Percentiles rank a stretch among this genome's conserved stretches.
Evolutionary conservation across 805 yeast genomes (phyloP).

Genomic region (Hanseniaspora osmophila): DNA sequence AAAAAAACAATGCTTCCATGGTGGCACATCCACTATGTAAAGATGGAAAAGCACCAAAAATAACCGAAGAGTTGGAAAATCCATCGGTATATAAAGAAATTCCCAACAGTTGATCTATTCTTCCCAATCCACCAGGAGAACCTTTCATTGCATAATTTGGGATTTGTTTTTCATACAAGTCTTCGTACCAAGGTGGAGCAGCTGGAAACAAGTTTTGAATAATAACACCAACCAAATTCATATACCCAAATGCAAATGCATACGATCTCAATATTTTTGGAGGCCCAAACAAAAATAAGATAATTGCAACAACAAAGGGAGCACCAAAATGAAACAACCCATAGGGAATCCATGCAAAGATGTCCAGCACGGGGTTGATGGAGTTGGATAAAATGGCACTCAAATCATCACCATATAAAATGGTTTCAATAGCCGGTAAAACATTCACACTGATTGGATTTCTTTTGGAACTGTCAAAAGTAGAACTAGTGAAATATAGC

Average conservation of each 20-base stretch:
- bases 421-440: constrained; percentile 83
- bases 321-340: constrained; percentile 83
- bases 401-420: constrained; percentile 80
- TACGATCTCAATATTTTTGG: constrained; percentile 73
- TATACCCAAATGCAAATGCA: constrained; percentile 88
- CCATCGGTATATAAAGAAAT: constrained; percentile 71
- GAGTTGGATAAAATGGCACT: constrained; percentile 69
- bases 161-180: constrained; percentile 69
- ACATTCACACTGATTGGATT: constrained; percentile 85
- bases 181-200: constrained; percentile 96
- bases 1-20: constrained; percentile 79
- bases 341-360: constrained; percentile 92
- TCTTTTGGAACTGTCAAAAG: constrained; percentile 58
- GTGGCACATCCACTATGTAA: constrained; percentile 90
- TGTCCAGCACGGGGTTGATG: constrained; percentile 50
- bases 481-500: constrained; percentile 62
- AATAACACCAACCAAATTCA: constrained; percentile 77
- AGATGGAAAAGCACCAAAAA: constrained; percentile 83
- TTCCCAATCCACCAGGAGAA: constrained; percentile 86
- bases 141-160: constrained; percentile 88
- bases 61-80: constrained; percentile 76
- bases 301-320: constrained; percentile 72
- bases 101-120: constrained; percentile 72
- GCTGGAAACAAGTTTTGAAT: constrained; percentile 77
- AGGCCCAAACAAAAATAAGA: constrained; percentile 78